Evolutionary conservation across 106 monocot species (phyloP).

Genomic region (Allium cepa): DNA sequence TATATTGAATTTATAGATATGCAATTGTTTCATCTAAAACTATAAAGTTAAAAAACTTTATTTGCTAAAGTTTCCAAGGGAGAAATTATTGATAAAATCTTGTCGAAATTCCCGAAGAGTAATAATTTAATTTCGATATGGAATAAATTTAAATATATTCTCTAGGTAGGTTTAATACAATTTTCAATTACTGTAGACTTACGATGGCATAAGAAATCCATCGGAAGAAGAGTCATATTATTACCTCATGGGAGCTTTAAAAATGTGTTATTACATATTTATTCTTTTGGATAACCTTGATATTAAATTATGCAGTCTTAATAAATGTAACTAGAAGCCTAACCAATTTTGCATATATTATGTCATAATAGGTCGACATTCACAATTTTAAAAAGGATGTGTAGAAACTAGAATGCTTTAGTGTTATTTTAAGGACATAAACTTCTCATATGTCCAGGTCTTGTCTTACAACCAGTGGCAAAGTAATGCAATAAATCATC

Average conservation of each 20-base stretch:
- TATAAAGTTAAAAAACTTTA: constrained; percentile 18
- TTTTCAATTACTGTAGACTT: constrained; percentile 10
- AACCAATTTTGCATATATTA: neutral
- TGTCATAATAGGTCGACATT: constrained; percentile 25
- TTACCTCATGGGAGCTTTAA: constrained; percentile 40
- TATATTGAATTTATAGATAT: too few relatives aligned
- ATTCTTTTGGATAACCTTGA: too few relatives aligned
- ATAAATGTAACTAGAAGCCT: too few relatives aligned
- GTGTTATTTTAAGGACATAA: constrained; percentile 24
- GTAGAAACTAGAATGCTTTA: too few relatives aligned
- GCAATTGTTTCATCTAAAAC: too few relatives aligned
- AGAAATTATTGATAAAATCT: constrained; percentile 9
- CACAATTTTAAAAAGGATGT: constrained; percentile 4
- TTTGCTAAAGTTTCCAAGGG: constrained; percentile 26
- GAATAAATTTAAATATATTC: neutral
- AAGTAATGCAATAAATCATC: too few relatives aligned
- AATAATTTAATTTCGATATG: neutral
- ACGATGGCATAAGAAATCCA: constrained; percentile 30
- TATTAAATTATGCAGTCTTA: too few relatives aligned
- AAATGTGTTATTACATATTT: too few relatives aligned
- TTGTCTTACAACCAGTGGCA: neutral
- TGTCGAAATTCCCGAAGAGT: constrained; percentile 16
- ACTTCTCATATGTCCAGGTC: constrained; percentile 41
- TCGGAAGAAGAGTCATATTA: constrained; percentile 20
- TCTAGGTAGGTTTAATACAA: neutral